Evolutionary conservation across 805 yeast genomes (phyloP).

Genomic region (Ogataea naganishii): DNA sequence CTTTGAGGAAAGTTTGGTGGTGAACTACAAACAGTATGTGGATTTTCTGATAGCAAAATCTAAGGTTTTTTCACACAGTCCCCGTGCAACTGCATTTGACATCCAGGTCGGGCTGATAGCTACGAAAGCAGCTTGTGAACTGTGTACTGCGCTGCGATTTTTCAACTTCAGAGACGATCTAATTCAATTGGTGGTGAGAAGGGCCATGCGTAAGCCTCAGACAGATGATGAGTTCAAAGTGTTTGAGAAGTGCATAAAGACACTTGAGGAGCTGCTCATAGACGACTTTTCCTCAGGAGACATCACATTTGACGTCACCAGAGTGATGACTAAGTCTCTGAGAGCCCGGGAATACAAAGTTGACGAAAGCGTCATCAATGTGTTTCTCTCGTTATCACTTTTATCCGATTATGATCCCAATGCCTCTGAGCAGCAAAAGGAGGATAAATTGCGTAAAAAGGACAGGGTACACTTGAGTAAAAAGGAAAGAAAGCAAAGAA

Average conservation of each 20-base stretch:
- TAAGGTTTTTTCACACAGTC: constrained; percentile 22
- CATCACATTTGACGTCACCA: constrained; percentile 64
- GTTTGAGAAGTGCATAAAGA: constrained; percentile 51
- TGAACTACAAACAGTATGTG: constrained; percentile 61
- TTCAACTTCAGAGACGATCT: constrained; percentile 81
- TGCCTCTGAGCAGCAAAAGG: constrained; percentile 36
- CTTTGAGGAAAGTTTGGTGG: constrained; percentile 72
- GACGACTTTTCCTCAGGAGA: constrained; percentile 79
- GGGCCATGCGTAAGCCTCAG: constrained; percentile 53
- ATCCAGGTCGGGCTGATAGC: constrained; percentile 49
- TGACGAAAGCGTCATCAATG: constrained; percentile 73
- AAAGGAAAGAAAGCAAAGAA: constrained; percentile 78
- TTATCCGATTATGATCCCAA: constrained; percentile 69
- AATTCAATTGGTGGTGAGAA: constrained; percentile 54
- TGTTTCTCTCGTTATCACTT: constrained; percentile 59
- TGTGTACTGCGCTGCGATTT: constrained; percentile 57
- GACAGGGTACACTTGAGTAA: constrained; percentile 89
- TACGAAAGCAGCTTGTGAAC: constrained; percentile 70
- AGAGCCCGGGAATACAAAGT: constrained; percentile 69
- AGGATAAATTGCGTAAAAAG: constrained; percentile 54
- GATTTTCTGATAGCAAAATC: constrained; percentile 36
- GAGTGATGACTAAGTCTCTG: constrained; percentile 59
- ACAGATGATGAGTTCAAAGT: constrained; percentile 37
- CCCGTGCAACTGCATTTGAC: constrained; percentile 24
- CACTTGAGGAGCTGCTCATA: constrained; percentile 59